These are phyloP conservation scores for Quercus rubra DNA, from an alignment of 306 rosid genomes.

Conservation along the genomic window DNA sequence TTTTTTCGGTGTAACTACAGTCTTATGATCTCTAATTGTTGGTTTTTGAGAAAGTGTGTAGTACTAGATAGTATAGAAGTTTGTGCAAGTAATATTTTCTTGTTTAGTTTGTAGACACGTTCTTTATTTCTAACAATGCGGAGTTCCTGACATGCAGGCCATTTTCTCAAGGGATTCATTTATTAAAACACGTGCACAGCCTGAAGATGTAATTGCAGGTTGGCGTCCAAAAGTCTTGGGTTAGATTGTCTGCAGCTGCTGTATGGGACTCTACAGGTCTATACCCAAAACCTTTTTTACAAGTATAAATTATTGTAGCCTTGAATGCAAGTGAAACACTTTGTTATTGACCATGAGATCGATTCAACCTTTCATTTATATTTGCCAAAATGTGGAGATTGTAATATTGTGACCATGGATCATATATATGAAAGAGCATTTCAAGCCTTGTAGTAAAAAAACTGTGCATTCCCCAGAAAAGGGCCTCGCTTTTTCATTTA, in stretches of 20 bases:
- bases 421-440: neutral
- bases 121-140: conserved; percentile 21
- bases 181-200: conserved; percentile 61
- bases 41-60: neutral
- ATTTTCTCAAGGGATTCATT: conserved; percentile 81
- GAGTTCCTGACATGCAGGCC: conserved; percentile 40
- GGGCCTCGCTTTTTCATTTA: neutral
- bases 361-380: neutral
- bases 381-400: neutral
- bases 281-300: neutral
- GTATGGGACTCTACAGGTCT: conserved; percentile 3
- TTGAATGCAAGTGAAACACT: neutral
- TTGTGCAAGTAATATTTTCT: neutral
- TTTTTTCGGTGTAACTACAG: neutral
- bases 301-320: neutral
- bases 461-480: neutral
- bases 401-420: neutral
- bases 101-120: neutral
- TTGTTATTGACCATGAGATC: neutral
- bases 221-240: conserved; percentile 94
- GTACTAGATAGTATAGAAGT: too few relatives aligned
- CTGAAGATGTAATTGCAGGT: conserved; percentile 84
- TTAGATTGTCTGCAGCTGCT: conserved; percentile 25
- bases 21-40: neutral
- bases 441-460: neutral